Evolutionary conservation across 1,284 basidiomycete species (phyloP), one percentile per base, ranked within the genome.

Genomic region (Takashimella koratensis): DNA sequence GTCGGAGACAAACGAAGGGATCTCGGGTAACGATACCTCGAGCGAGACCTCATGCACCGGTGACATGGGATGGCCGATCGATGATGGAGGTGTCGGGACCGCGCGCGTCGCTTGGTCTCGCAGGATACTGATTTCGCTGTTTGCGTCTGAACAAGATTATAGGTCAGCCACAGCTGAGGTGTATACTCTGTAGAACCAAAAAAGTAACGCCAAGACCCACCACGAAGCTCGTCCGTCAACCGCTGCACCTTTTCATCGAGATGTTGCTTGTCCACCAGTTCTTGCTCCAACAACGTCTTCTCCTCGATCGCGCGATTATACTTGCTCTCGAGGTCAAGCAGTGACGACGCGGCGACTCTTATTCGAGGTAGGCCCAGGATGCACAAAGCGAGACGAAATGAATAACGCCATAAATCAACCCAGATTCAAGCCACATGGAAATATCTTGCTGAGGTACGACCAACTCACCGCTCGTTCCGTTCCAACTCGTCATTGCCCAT

Each of bases 401-500:
- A n/a, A n/a, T n/a, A n/a, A n/a, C n/a, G n/a, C n/a, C n/a, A n/a
- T n/a, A 45, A 4, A 23, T 25, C 22, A 12, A n/a, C 4, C 23
- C 10, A 36, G 30, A 8, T 12, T 21, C 12, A n/a, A n/a, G n/a
- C n/a, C n/a, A n/a, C n/a, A n/a, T n/a, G n/a, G n/a, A n/a, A n/a
- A n/a, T n/a, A n/a, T n/a, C n/a, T n/a, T n/a, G n/a, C n/a, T n/a
- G n/a, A n/a, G n/a, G n/a, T n/a, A n/a, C n/a, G n/a, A n/a, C 20
- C 43, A 6, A 53, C 71, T 45, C 48, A 77, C 72, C 91, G 84
- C 68, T 94, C 91, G 70, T 87, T 93, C 60, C 90, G 80, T 73
- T 97, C 93, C 56, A 97, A 80, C 76, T 96, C 91, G 68, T 97
- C 93, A 67, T 96, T 96, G 36, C 93, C 93, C 84, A 96, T 87